A percentile compares a stretch with the other conserved stretches of the same genome.
These are phyloP conservation scores for Diaporthe citri DNA, from an alignment of 2,329 filamentous ascomycete genomes.

Conservation along the genomic window DNA sequence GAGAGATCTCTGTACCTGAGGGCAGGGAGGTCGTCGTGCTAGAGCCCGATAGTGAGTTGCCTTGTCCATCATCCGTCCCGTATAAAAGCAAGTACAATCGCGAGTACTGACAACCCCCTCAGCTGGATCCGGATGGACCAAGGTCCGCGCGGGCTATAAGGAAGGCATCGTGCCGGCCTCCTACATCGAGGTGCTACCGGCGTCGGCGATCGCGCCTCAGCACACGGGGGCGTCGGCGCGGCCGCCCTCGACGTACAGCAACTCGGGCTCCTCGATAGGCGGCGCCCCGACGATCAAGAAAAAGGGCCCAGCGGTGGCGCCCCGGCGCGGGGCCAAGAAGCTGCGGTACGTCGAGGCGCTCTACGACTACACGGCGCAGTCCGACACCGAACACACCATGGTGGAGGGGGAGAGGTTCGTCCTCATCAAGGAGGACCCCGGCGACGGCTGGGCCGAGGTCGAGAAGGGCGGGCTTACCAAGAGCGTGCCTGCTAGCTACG, in stretches of 20 bases:
- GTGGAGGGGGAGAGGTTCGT: slow-evolving; percentile 91
- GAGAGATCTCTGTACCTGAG: slow-evolving; percentile 84
- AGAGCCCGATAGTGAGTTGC: slow-evolving; percentile 85
- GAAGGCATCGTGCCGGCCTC: slow-evolving; percentile 89
- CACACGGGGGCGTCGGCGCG: slow-evolving; percentile 65
- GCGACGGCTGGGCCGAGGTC: slow-evolving; percentile 97
- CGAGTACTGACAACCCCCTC: slow-evolving; percentile 46
- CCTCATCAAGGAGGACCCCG: slow-evolving; percentile 85
- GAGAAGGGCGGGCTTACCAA: slow-evolving; percentile 88
- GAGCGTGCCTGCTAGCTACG: slow-evolving; percentile 94
- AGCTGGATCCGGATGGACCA: slow-evolving; percentile 95
- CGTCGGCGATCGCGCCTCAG: slow-evolving; percentile 59
- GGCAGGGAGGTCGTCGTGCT: slow-evolving; percentile 82
- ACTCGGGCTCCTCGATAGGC: slow-evolving; percentile 76
- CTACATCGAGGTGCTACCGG: slow-evolving; percentile 79
- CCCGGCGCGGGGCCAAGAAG: slow-evolving; percentile 91
- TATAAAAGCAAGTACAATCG: slow-evolving; percentile 31
- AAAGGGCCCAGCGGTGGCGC: slow-evolving; percentile 92
- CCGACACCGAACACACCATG: slow-evolving; percentile 91
- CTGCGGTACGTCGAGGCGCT: slow-evolving; percentile 92
- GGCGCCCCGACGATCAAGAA: slow-evolving; percentile 72
- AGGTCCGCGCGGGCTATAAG: slow-evolving; percentile 79
- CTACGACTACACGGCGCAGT: slow-evolving; percentile 91
- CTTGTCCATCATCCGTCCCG: background rate
- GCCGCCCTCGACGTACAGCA: slow-evolving; percentile 82